Evolutionary conservation across 306 rosid species (phyloP).

Genomic region (Myrica gale): DNA sequence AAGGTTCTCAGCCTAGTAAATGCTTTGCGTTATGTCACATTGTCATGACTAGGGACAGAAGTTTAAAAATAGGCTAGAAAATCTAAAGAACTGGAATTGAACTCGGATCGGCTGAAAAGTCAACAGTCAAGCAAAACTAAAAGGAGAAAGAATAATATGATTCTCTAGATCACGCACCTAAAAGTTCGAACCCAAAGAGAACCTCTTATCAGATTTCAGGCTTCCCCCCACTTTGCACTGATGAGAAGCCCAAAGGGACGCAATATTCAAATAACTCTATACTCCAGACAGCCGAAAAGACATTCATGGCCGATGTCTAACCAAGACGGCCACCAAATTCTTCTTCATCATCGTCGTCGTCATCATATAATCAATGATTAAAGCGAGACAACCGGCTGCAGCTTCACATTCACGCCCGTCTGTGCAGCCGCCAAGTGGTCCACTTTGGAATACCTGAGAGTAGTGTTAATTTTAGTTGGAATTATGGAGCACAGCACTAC

Average conservation of each 20-base stretch:
- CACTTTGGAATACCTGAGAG: background rate
- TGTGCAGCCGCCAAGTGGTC: conserved; percentile 3
- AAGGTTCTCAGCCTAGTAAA: too few species aligned
- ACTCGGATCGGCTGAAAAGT: too few species aligned
- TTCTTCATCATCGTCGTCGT: background rate
- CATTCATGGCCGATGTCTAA: background rate
- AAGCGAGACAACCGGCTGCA: conserved; percentile 8
- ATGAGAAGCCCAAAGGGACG: background rate
- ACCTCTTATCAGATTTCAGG: background rate
- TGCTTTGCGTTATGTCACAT: too few species aligned
- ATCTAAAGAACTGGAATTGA: too few species aligned
- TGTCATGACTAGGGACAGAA: too few species aligned
- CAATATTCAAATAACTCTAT: background rate
- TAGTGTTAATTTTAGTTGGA: background rate
- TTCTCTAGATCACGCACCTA: background rate
- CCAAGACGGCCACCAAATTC: background rate
- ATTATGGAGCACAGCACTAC: conserved; percentile 2
- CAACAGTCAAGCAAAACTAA: too few species aligned
- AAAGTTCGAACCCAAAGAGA: background rate
- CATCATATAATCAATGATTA: conserved; percentile 30
- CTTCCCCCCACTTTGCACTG: background rate
- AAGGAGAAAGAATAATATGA: background rate
- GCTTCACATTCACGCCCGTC: conserved; percentile 15
- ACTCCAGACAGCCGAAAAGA: background rate
- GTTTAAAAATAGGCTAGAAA: too few species aligned